Evolutionary conservation across 768 basidiomycete genomes (phyloP), one percentile per base, ranked within the genome.

Genomic region (Hysterangium stoloniferum): DNA sequence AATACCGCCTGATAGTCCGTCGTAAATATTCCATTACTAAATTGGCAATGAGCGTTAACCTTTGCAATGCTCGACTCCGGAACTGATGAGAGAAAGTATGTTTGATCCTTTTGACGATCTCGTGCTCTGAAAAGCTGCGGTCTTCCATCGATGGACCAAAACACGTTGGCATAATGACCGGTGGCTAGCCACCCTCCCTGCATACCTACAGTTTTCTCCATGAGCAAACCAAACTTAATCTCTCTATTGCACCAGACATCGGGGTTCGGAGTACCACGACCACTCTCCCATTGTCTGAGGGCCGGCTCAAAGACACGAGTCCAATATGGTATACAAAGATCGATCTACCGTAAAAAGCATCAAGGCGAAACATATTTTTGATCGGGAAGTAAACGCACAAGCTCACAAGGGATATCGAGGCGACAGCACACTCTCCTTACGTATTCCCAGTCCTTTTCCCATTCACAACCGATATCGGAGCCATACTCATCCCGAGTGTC

Each of bases 391-490:
- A 7, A 7, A 59, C 72, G 45, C 53, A 90, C 90, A 77, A 92
- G 72, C 57, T 72, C 66, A 57, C 80, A 82, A n/a, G 86, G 81
- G 32, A 92, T 76, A 51, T 77, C 86, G 20, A 85, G 74, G 57
- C 76, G 69, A 45, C 68, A 75, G 61, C 91, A 92, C 11, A 96
- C 87, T 15, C 71, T 68, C 58, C 83, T 83, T 1, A 96, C 94
- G 62, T 95, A 91, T 54, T 85, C 79, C 86, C 87, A 96, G 59
- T 97, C 94, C 53, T 81, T 84, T 66, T 97, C 85, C 94, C 94
- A 98, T 64, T 93, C 89, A 58, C 94, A 98, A 3, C 87, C 86
- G n/a, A 71, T 73, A 60, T 86, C 86, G 0, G 80, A 76, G 15
- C 78, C 84, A 22, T 73, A 79, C 66, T 93, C 90, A 59, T 92